Evolutionary conservation across 495 filamentous ascomycete species (phyloP), one percentile per base, ranked within the genome.

Genomic region (Antarctomyces pellizariae): DNA sequence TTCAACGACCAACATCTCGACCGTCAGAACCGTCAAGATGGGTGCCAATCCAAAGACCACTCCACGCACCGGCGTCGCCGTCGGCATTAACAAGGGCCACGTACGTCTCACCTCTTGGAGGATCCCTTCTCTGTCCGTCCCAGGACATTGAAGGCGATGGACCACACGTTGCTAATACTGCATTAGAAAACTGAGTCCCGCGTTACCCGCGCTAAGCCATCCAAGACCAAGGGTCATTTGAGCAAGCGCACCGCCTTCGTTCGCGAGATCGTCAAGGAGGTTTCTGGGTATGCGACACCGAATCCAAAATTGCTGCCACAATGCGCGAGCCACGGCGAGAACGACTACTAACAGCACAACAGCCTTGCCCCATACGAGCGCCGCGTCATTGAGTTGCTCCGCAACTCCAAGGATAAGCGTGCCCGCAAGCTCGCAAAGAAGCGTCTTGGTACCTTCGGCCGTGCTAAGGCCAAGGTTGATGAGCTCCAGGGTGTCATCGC

Each of bases 351-450:
- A 44, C 44, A 35, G 10, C 19, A 4, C 36, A 43, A 53, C 39
- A 75, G 79, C 53, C 76, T 91, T 45, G 82, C 83, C 39, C 83
- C 82, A 43, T 93, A 93, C 49, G 86, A 97, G 65, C 80, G 83
- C 51, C 82, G 86, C 44, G 76, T 97, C 48, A 89, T 95, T 53
- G 86, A 97, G 69, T 64, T 97, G 39, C 71, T 97, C 52, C 78
- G 86, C 42, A 97, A 95, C 68, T 70, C 72, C 63, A 91, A 91
- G 62, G 86, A 97, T 57, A 97, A 97, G 75, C 78, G 86, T 58
- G 86, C 86, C 36, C 65, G 86, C 38, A 95, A 95, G 71, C 74
- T 92, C 47, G 86, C 86, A 39, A 97, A 97, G 84, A 93, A 90
- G 74, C 67, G 86, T 67, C 83, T 97, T 62, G 86, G 86, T 45